Base-by-base conservation (phyloP, 768 basidiomycete genomes). In the Leccinum longicurvipes region DNA sequence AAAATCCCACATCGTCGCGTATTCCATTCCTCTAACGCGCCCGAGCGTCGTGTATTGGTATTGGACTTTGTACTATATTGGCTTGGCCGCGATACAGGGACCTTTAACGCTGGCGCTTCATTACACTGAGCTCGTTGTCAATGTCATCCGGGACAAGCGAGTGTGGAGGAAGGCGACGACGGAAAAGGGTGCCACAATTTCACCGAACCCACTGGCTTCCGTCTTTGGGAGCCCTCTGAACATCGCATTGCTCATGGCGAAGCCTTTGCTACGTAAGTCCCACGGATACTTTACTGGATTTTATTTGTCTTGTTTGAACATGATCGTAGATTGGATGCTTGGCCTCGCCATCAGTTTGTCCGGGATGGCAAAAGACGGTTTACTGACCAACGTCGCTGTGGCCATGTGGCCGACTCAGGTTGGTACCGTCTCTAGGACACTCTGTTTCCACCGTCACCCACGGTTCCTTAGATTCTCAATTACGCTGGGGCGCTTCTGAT, bases 261-360 rank as follows among this genome's bases (percentile, higher is more conserved):
- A 70, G 24, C 66, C 66, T 12, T 12, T 72, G 12, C 25, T 70
- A 12, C 69, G 68, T 72, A 41, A 59, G 70, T 61, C 8, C n/a
- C n/a, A 23, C 28, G 4, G 1, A 6, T n/a, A 7, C 28, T 28
- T 31, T 14, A n/a, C 21, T 12, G 9, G 17, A 12, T 9, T 32
- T 39, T 21, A 19, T 21, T 27, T 21, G 15, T 27, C 48, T 8
- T 36, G 28, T 53, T n/a, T 53, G 42, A 54, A 29, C 10, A 23
- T n/a, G 31, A 2, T 19, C 21, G 5, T 44, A 70, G 69, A 70
- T 47, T 68, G 68, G 71, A 70, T 72, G 69, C 64, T 72, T 34
- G 68, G 69, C 7, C 65, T 71, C 27, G 63, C 67, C 7, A 60
- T 70, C 31, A 58, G 47, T 53, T 58, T 63, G 31, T 48, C 54